phyloP scores from a whole-genome alignment of 805 yeast genomes.

The Jamesozyma gamospora region DNA sequence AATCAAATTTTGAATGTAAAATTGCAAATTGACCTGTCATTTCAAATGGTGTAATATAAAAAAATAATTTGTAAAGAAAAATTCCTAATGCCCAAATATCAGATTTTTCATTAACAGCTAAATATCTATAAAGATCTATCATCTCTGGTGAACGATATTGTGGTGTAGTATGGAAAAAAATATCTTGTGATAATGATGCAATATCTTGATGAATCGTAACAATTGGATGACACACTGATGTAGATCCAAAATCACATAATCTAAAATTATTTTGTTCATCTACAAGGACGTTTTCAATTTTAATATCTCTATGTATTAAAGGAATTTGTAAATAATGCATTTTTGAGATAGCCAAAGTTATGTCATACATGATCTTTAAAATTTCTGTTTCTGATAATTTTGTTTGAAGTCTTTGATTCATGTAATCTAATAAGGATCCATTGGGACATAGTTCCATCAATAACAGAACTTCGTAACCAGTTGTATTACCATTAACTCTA shows the following conservation, averaged over 20 bases:
- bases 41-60: conserved; percentile 92
- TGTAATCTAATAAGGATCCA: conserved; percentile 79
- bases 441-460: conserved; percentile 92
- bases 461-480: conserved; percentile 74
- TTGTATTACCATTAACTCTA: conserved; percentile 31
- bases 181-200: conserved; percentile 71
- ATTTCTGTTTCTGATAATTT: conserved; percentile 73
- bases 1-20: conserved; percentile 71
- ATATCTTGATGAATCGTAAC: conserved; percentile 72
- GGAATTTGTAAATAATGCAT: conserved; percentile 73
- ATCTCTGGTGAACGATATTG: conserved; percentile 95
- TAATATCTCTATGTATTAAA: conserved; percentile 84
- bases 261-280: conserved; percentile 62
- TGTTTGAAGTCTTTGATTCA: conserved; percentile 77
- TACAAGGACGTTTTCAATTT: conserved; percentile 87
- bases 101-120: conserved; percentile 83
- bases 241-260: conserved; percentile 90
- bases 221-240: conserved; percentile 43
- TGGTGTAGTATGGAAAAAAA: conserved; percentile 86
- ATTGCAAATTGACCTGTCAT: conserved; percentile 75
- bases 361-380: conserved; percentile 72
- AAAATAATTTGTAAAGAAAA: conserved; percentile 80
- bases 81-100: conserved; percentile 98
- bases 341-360: conserved; percentile 67
- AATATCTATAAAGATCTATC: conserved; percentile 74